Percentiles rank a stretch among this genome's conserved stretches.
Evolutionary conservation across 176 grass and related monocot species (phyloP).

Genomic region (Cenchrus purpureus): DNA sequence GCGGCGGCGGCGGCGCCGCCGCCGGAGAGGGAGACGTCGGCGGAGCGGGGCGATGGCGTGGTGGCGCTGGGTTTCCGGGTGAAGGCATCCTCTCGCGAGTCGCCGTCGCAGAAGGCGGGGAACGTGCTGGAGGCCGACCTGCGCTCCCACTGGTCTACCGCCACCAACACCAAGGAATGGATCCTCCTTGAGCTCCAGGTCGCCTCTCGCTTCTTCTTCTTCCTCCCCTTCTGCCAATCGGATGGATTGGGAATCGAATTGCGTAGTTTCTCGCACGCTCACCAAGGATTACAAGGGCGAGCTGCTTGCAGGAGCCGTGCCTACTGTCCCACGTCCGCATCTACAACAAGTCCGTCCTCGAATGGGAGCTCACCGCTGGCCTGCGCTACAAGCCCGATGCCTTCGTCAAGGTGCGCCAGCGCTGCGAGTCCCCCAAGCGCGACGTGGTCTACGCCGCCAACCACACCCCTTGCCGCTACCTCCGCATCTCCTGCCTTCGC

Average conservation of each 20-base stretch:
- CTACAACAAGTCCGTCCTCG: slow-evolving; percentile 95
- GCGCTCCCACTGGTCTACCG: slow-evolving; percentile 89
- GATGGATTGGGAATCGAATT: slow-evolving; percentile 14
- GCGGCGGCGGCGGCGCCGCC: background rate
- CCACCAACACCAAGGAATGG: slow-evolving; percentile 94
- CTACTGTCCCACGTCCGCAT: slow-evolving; percentile 88
- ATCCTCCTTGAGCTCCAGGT: slow-evolving; percentile 95
- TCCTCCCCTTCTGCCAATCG: background rate
- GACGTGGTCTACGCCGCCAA: slow-evolving; percentile 84
- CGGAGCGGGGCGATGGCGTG: slow-evolving; percentile 66
- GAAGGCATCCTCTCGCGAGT: slow-evolving; percentile 87
- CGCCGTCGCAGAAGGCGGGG: slow-evolving; percentile 75
- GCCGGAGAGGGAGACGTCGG: slow-evolving; percentile 39
- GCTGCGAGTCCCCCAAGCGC: slow-evolving; percentile 84
- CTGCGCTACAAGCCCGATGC: slow-evolving; percentile 91
- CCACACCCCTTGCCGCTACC: slow-evolving; percentile 86
- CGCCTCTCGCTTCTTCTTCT: background rate
- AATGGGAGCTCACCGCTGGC: slow-evolving; percentile 93
- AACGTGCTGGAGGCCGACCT: slow-evolving; percentile 85
- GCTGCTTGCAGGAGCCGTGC: slow-evolving; percentile 70
- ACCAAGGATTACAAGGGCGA: background rate
- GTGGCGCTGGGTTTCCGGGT: slow-evolving; percentile 70
- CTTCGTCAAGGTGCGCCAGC: slow-evolving; percentile 76
- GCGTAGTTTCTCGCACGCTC: background rate
- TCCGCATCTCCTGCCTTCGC: slow-evolving; percentile 84